Evolutionary conservation across 768 basidiomycete species (phyloP), one percentile per base, ranked within the genome.

Genomic region (Kwoniella pini): DNA sequence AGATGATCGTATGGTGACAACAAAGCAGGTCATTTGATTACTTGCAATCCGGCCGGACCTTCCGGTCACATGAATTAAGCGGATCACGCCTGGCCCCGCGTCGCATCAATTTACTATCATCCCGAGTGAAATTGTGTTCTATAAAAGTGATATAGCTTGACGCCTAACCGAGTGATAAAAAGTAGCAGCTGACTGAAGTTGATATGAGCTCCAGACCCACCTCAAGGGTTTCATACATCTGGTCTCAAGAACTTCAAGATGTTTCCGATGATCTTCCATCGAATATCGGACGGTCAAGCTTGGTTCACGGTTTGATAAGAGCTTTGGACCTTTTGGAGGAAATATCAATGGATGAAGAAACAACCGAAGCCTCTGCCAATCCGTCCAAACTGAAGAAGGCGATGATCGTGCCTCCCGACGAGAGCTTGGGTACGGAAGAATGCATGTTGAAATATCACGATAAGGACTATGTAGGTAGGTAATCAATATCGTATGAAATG

Each of bases 401-500:
- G 6, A 12, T 78, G 7, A 36, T 87, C 2, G 70, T 88, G 3
- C 3, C 31, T n/a, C 71, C 71, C 3, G 82, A 82, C 3, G 86
- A 88, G 0, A 65, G 72, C 4, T 81, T 79, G 24, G 90, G 89
- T 0, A 83, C 81, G 0, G 74, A 75, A 58, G 82, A 81, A 33
- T 85, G 88, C 10, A 83, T 95, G 4, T 67, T 80, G 12, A 78
- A 80, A 17, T 93, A 90, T 69, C 91, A 93, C 69, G 85, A 84
- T 19, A 78, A 79, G n/a, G 84, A 85, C 31, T 93, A 87, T 74
- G 81, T 92, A 4, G 84, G 89, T 58, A 82, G 81, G 68, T 81
- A 43, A 21, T 11, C 19, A 12, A 6, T 46, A 22, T 7, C 33
- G 30, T 17, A 19, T 10, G 4, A n/a, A 21, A 5, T 50, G 28